Evolutionary conservation across 495 filamentous ascomycete genomes (phyloP).

Genomic region (Tetracladium marchalianum): DNA sequence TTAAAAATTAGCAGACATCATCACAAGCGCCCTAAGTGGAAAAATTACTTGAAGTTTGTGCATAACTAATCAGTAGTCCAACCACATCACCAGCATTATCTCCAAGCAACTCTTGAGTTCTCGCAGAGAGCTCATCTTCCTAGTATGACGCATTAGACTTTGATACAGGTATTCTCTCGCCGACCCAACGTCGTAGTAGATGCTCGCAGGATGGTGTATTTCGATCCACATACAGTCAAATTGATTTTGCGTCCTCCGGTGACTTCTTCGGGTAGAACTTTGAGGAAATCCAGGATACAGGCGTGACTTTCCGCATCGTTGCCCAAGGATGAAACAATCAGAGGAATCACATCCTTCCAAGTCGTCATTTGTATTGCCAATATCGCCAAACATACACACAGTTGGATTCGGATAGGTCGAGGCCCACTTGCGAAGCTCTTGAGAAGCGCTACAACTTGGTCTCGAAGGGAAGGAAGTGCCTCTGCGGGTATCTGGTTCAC

Average conservation of each 20-base stretch:
- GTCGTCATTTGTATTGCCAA: constrained; percentile 90
- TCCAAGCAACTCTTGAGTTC: constrained; percentile 80
- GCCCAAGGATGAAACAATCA: constrained; percentile 70
- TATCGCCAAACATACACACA: constrained; percentile 89
- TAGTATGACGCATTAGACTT: constrained; percentile 49
- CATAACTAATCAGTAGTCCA: constrained; percentile 73
- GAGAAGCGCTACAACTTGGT: constrained; percentile 71
- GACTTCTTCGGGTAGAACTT: constrained; percentile 95
- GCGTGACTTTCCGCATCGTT: constrained; percentile 64
- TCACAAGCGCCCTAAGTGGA: not conserved
- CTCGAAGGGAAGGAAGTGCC: constrained; percentile 64
- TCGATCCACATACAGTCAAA: constrained; percentile 82
- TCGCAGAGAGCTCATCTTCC: constrained; percentile 81
- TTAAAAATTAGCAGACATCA: constrained; percentile 14
- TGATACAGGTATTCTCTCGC: constrained; percentile 33
- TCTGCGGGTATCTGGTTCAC: constrained; percentile 73
- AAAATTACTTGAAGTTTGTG: constrained; percentile 70
- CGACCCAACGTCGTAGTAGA: constrained; percentile 27
- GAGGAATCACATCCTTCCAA: constrained; percentile 88
- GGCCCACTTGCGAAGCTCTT: constrained; percentile 71
- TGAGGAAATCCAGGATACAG: constrained; percentile 89
- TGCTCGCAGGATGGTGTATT: constrained; percentile 35
- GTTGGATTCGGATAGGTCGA: constrained; percentile 83
- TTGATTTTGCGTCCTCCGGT: constrained; percentile 98
- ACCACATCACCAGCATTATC: constrained; percentile 85